phyloP scores from a whole-genome alignment of 75 land plant species.

The Ceratopteris richardii region DNA sequence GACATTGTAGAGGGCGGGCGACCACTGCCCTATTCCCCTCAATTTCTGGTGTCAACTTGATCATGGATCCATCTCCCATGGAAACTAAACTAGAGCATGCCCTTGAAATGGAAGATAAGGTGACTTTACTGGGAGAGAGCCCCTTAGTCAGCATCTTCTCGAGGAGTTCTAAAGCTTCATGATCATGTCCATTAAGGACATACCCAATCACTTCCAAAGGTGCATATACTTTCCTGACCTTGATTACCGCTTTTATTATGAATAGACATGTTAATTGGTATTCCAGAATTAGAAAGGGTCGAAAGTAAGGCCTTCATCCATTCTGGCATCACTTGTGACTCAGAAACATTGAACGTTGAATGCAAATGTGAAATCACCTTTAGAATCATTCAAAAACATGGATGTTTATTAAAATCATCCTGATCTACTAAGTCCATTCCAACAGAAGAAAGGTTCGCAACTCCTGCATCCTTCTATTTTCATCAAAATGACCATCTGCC shows the following conservation, averaged over 20 bases:
- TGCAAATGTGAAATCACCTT: constrained; percentile 29
- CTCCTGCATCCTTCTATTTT: not conserved
- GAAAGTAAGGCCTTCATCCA: constrained; percentile 43
- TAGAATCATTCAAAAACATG: constrained; percentile 33
- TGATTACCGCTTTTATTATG: constrained; percentile 38
- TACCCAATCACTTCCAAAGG: constrained; percentile 21
- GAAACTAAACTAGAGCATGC: constrained; percentile 23
- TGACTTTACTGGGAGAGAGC: too few relatives aligned
- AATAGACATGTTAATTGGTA: constrained; percentile 41
- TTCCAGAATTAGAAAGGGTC: constrained; percentile 30
- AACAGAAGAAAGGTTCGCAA: constrained; percentile 4
- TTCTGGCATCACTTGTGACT: constrained; percentile 27
- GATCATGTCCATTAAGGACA: constrained; percentile 6
- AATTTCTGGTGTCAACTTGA: constrained; percentile 12
- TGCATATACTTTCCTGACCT: constrained; percentile 32
- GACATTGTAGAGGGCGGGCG: too few relatives aligned
- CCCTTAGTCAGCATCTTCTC: constrained; percentile 3
- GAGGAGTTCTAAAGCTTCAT: not conserved
- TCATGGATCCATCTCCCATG: constrained; percentile 15
- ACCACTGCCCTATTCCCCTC: too few relatives aligned
- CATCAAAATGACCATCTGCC: constrained; percentile 1
- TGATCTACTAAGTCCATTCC: constrained; percentile 29
- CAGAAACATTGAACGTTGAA: constrained; percentile 11
- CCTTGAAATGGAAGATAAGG: constrained; percentile 24
- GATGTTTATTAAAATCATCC: constrained; percentile 50